Evolutionary conservation across 179 eudicot species (phyloP).

Genomic region (Camellia oleifera): DNA sequence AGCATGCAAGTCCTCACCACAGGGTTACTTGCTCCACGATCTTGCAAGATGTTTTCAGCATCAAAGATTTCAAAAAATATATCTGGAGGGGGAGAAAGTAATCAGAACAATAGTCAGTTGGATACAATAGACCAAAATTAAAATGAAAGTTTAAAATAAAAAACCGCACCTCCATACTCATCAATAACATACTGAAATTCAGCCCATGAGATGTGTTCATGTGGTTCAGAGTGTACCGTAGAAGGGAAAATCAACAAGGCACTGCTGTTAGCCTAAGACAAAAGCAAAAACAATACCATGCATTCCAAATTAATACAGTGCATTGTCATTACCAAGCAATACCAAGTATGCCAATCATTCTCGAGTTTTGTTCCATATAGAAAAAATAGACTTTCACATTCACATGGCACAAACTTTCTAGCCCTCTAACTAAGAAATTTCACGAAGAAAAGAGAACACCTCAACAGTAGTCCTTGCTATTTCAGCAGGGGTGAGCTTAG

Average conservation of each 20-base stretch:
- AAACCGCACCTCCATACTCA: conserved; percentile 51
- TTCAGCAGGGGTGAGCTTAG: conserved; percentile 40
- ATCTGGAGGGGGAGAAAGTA: conserved; percentile 27
- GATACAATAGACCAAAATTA: neutral
- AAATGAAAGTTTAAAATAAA: neutral
- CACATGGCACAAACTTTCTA: neutral
- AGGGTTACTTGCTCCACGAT: conserved; percentile 50
- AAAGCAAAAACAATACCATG: neutral
- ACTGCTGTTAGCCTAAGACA: conserved; percentile 38
- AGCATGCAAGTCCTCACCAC: conserved; percentile 37
- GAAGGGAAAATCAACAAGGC: conserved; percentile 50
- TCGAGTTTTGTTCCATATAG: neutral
- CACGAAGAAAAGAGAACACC: conserved; percentile 24
- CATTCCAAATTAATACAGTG: neutral
- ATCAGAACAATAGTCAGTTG: conserved; percentile 6
- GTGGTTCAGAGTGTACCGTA: conserved; percentile 46
- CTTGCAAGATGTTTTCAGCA: conserved; percentile 45
- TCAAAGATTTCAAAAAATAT: conserved; percentile 46
- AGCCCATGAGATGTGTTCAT: conserved; percentile 51
- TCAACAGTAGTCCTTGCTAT: conserved; percentile 53
- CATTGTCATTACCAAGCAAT: neutral
- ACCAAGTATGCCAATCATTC: neutral
- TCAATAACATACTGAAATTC: conserved; percentile 43
- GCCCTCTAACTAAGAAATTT: neutral
- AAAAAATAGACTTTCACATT: neutral